These are phyloP conservation scores for Trichoderma gamsii DNA, from an alignment of 495 filamentous ascomycete species.

Conservation along the genomic window DNA sequence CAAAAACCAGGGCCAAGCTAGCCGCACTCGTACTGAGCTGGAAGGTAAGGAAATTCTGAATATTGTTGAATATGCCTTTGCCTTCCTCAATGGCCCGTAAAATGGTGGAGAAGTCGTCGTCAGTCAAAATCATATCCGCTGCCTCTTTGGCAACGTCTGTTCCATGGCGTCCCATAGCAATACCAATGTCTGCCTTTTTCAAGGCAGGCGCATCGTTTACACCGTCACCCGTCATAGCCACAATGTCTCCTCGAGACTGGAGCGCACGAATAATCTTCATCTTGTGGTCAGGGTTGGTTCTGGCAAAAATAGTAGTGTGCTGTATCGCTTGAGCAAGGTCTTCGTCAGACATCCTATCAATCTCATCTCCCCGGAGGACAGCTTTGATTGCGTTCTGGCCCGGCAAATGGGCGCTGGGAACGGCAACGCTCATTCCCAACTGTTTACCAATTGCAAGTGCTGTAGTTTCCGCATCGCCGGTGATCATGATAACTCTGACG, in stretches of 20 bases:
- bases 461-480: slow-evolving; percentile 89
- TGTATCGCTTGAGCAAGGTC: slow-evolving; percentile 78
- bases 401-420: slow-evolving; percentile 37
- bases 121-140: slow-evolving; percentile 98
- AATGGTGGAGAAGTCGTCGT: slow-evolving; percentile 97
- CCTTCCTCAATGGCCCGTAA: slow-evolving; percentile 95
- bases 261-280: slow-evolving; percentile 91
- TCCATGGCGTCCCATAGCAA: slow-evolving; percentile 91
- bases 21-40: slow-evolving; percentile 96
- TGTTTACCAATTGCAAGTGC: slow-evolving; percentile 88
- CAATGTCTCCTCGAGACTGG: slow-evolving; percentile 89
- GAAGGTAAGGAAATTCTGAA: slow-evolving; percentile 98
- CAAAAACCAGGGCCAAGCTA: slow-evolving; percentile 79
- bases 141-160: slow-evolving; percentile 98
- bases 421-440: slow-evolving; percentile 74
- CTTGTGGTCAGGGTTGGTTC: slow-evolving; percentile 95
- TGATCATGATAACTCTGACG: slow-evolving; percentile 98
- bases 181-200: slow-evolving; percentile 96
- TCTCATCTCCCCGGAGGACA: slow-evolving; percentile 80
- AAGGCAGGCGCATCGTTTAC: slow-evolving; percentile 96
- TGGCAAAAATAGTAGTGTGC: slow-evolving; percentile 87
- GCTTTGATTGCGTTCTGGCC: slow-evolving; percentile 51
- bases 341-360: slow-evolving; percentile 80
- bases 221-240: slow-evolving; percentile 97
- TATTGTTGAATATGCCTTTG: slow-evolving; percentile 99